Evolutionary conservation across 2,329 filamentous ascomycete species (phyloP).

Genomic region (Diaporthe eres): DNA sequence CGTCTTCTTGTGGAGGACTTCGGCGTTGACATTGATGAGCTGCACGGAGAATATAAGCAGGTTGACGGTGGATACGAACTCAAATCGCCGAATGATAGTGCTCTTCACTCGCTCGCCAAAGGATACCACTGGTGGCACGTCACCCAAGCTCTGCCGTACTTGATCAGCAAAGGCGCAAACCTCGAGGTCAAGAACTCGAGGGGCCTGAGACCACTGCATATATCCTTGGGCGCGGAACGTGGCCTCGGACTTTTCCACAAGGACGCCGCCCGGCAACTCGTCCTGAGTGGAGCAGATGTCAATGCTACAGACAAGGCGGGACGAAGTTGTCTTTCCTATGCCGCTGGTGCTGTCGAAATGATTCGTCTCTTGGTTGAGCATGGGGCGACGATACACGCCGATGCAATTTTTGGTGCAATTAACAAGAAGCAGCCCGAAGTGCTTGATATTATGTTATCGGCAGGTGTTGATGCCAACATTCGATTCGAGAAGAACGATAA

Average conservation of each 20-base stretch:
- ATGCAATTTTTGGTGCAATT: slow-evolving; percentile 2
- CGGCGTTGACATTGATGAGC: not conserved
- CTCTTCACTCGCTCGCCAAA: slow-evolving; percentile 5
- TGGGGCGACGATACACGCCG: not conserved
- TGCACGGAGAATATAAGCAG: not conserved
- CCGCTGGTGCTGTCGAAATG: not conserved
- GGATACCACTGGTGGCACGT: not conserved
- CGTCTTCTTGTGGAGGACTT: not conserved
- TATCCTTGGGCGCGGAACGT: not conserved
- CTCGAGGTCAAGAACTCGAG: not conserved
- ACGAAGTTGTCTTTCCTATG: not conserved
- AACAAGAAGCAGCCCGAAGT: not conserved
- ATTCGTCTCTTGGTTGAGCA: not conserved
- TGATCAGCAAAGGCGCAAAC: not conserved
- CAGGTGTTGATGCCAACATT: not conserved
- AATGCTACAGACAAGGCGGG: not conserved
- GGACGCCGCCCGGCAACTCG: not conserved
- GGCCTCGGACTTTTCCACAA: not conserved
- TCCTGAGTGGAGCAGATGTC: not conserved
- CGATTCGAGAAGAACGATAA: slow-evolving; percentile 1
- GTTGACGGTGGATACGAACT: not conserved
- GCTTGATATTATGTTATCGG: not conserved
- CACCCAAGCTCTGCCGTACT: not conserved
- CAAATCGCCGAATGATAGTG: not conserved
- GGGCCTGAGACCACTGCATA: not conserved